These are phyloP conservation scores for Septoria petroselini DNA, from an alignment of 2,329 filamentous ascomycete species.

Conservation along the genomic window DNA sequence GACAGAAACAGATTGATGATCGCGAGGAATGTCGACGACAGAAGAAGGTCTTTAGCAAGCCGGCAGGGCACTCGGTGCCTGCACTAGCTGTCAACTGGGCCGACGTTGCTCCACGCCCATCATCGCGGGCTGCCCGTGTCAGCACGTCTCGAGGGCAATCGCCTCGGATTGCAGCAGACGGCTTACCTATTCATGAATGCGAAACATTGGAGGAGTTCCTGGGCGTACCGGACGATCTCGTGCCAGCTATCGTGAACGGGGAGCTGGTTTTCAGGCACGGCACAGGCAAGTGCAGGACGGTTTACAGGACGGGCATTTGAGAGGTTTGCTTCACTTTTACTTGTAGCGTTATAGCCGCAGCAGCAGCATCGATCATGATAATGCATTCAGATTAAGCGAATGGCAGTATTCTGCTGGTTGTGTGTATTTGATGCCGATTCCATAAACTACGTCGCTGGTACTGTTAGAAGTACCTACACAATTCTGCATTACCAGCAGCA, in stretches of 20 bases:
- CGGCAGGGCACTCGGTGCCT: too few relatives aligned
- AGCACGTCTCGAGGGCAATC: not conserved
- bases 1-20: too few relatives aligned
- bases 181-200: constrained; percentile 7
- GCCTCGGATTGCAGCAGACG: not conserved
- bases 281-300: constrained; percentile 5
- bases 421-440: too few relatives aligned
- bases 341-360: not conserved
- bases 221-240: constrained; percentile 14
- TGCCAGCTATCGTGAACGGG: constrained; percentile 13
- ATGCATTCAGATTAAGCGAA: too few relatives aligned
- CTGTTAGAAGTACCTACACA: too few relatives aligned
- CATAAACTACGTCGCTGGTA: too few relatives aligned
- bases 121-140: not conserved
- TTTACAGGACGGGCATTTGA: constrained; percentile 20
- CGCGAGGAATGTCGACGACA: too few relatives aligned
- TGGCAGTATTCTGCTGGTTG: too few relatives aligned
- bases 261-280: constrained; percentile 16
- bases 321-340: too few relatives aligned
- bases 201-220: constrained; percentile 19
- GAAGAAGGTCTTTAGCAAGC: too few relatives aligned
- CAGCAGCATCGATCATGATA: too few relatives aligned
- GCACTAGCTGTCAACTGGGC: not conserved
- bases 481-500: too few relatives aligned
- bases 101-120: not conserved